Base-by-base conservation (phyloP, 495 filamentous ascomycete genomes). In the Penicillium steckii region DNA sequence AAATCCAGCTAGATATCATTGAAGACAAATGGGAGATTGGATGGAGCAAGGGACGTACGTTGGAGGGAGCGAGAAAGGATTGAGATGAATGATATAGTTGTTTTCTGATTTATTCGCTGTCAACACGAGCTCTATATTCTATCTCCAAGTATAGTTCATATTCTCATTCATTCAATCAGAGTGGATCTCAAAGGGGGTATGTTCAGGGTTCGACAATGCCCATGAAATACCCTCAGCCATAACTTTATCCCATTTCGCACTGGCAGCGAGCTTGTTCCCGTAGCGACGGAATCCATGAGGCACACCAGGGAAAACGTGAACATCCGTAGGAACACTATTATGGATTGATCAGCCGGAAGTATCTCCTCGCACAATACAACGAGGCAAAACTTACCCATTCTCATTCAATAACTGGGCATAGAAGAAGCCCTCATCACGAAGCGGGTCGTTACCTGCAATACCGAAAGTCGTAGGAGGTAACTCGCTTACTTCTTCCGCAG, bases 281-380 rank as follows among this genome's bases (percentile, higher is more conserved):
- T 62, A 68, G 2, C 69, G 53, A 23, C 76, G 53, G 51, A 77
- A 79, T 8, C 69, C 74, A 66, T 80, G 76, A 19, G 76, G 75
- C 8, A 79, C 53, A 1, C 74, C 76, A n/a, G 46, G 59, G 60
- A 77, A 77, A 25, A 78, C 50, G 51, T 68, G 55, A 1, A 74
- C 61, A 50, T 74, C 46, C 0, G 73, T 76, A 4, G 75, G 62
- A 6, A 79, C 68, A 4, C 73, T 78, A 51, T 4, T 9, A 2
- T 15, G 0, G 33, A n/a, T 37, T 37, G 18, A 37, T 7, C 15
- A 37, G 33, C 8, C 12, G 15, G 8, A 13, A 37, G 12, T 5
- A 37, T 37, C 33, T 5, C 26, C 10, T 10, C 4, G 7, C 46
- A 24, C 27, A 48, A 32, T 13, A 10, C 5, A 8, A 22, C 5